Evolutionary conservation across 164 flowering plant genomes (phyloP), one percentile per base, ranked within the genome.

Genomic region (Cinnamomum micranthum): DNA sequence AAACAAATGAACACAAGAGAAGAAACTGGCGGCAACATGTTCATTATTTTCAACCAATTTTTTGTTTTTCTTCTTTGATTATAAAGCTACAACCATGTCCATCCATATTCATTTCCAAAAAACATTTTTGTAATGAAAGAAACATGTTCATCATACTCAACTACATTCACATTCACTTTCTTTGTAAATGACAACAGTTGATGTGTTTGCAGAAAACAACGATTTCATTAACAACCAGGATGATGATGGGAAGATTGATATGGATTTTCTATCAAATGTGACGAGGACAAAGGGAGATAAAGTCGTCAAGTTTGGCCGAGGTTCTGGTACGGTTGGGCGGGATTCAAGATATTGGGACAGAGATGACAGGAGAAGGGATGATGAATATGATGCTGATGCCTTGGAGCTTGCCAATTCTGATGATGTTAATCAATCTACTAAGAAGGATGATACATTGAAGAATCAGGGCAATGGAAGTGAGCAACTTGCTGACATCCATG

Each of bases 311-410:
- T 95, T 92, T 85, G 99, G 98, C 22, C 84, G 80, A 33, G 97
- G 92, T 72, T 90, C 93, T 10, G 84, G 74, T 10, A 64, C 58
- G 0, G 90, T 85, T 84, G 97, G 92, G 2, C 84, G 98, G 63
- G 98, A 96, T 79, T 96, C 99, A 11, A 84, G 98, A 80, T 86
- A 96, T 80, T 94, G 99, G 98, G 98, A 96, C 80, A 83, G 78
- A 77, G 99, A 94, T 86, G 99, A 96, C 78, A 85, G 98, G 84
- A 89, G 97, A 81, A 90, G 98, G 81, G 98, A 96, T 84, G 88
- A 83, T 47, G 97, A 89, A 77, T 96, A 94, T 76, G 77, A 80
- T 79, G 99, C 88, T 81, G 92, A 89, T 77, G 82, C 71, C n/a
- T 81, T 82, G 33, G 90, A 87, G 51, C 77, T 79, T 60, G 41